phyloP scores from a whole-genome alignment of 2,329 filamentous ascomycete genomes.

The Decorospora gaudefroyi region DNA sequence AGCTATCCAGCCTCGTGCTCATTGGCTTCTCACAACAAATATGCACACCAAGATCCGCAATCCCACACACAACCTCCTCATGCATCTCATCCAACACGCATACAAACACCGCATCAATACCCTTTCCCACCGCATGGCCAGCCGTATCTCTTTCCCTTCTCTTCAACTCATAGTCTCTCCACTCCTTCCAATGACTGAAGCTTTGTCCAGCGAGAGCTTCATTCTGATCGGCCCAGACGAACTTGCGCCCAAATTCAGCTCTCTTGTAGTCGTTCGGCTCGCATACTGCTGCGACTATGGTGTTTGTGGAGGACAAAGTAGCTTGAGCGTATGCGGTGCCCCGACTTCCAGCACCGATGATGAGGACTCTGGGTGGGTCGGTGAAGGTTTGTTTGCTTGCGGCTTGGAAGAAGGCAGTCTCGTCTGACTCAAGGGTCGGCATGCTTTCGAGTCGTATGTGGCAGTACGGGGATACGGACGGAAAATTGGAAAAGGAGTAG shows the following conservation, averaged over 20 bases:
- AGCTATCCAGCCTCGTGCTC: slow-evolving; percentile 77
- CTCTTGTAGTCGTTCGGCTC: slow-evolving; percentile 83
- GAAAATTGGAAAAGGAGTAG: neutral
- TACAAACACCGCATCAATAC: slow-evolving; percentile 64
- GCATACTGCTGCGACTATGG: slow-evolving; percentile 74
- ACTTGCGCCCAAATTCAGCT: slow-evolving; percentile 67
- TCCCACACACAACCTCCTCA: slow-evolving; percentile 73
- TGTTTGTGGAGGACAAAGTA: slow-evolving; percentile 45
- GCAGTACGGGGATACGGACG: neutral
- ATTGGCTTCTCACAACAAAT: slow-evolving; percentile 96
- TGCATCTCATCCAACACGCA: slow-evolving; percentile 89
- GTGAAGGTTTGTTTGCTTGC: slow-evolving; percentile 27
- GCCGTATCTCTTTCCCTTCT: slow-evolving; percentile 58
- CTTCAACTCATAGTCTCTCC: slow-evolving; percentile 70
- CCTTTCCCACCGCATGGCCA: slow-evolving; percentile 33
- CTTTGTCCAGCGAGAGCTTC: slow-evolving; percentile 63
- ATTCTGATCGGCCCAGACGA: slow-evolving; percentile 67
- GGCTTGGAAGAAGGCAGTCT: slow-evolving; percentile 22
- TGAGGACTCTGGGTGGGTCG: slow-evolving; percentile 37
- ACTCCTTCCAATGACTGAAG: slow-evolving; percentile 75
- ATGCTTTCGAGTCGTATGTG: neutral
- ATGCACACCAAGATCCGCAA: slow-evolving; percentile 72
- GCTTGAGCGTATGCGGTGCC: slow-evolving; percentile 46
- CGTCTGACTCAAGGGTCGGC: slow-evolving; percentile 2
- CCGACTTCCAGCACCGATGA: slow-evolving; percentile 49